Conservation (phyloP, 169 alveolate species). For the Eimeria sp. region DNA sequence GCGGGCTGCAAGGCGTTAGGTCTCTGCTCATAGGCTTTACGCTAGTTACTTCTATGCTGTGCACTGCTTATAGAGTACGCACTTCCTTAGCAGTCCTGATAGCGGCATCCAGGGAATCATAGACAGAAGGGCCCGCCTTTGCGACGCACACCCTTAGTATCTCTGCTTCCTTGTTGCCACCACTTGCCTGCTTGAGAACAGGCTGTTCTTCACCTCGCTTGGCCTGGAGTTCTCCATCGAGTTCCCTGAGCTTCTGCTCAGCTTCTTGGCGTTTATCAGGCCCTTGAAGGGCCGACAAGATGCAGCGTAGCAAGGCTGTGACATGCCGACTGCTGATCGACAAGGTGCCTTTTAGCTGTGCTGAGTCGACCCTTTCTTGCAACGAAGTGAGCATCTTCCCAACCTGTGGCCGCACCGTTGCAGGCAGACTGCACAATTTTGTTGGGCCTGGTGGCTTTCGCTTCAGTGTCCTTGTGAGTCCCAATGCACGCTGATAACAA, state of each 20-base stretch:
- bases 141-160: slow-evolving; percentile 55
- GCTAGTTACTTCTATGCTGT: neutral
- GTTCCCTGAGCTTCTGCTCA: slow-evolving; percentile 22
- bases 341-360: slow-evolving; percentile 48
- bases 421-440: neutral
- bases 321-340: slow-evolving; percentile 41
- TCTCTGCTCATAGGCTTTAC: neutral
- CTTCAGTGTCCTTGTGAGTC: neutral
- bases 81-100: slow-evolving; percentile 54
- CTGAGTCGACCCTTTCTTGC: slow-evolving; percentile 34
- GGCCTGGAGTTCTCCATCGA: slow-evolving; percentile 14
- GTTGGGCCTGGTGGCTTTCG: neutral
- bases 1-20: neutral
- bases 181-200: neutral
- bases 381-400: slow-evolving; percentile 29
- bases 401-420: slow-evolving; percentile 19
- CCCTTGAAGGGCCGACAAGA: slow-evolving; percentile 52
- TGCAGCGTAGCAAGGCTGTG: slow-evolving; percentile 63
- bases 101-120: slow-evolving; percentile 58
- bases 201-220: slow-evolving; percentile 1
- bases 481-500: neutral
- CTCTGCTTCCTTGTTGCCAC: slow-evolving; percentile 57
- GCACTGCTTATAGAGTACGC: neutral
- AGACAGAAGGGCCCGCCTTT: slow-evolving; percentile 75
- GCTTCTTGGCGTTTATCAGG: slow-evolving; percentile 62